Percentiles rank a stretch among this genome's conserved stretches.
These are phyloP conservation scores for Xenoacremonium recifei DNA, from an alignment of 2,329 filamentous ascomycete genomes.

Conservation along the genomic window DNA sequence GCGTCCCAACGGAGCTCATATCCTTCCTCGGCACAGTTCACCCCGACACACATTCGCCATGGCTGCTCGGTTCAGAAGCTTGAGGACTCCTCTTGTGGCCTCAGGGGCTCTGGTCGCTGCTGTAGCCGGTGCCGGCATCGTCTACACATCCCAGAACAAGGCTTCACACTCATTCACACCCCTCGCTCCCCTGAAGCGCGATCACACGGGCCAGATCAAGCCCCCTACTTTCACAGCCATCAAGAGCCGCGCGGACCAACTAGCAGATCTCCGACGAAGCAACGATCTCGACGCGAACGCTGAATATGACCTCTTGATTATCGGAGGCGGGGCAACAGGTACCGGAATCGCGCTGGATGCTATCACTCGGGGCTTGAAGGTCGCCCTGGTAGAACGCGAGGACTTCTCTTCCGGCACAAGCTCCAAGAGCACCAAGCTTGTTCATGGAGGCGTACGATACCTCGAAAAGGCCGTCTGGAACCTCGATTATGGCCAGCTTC, in stretches of 20 bases:
- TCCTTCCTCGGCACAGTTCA: too few species aligned
- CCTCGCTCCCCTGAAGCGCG: constrained; percentile 34
- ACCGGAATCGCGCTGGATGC: constrained; percentile 80
- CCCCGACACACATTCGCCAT: too few species aligned
- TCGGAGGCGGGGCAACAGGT: constrained; percentile 77
- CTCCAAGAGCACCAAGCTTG: constrained; percentile 84
- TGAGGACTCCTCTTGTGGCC: constrained; percentile 34
- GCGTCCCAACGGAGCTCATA: too few species aligned
- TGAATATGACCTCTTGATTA: constrained; percentile 74
- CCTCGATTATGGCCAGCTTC: constrained; percentile 79
- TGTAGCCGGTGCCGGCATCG: constrained; percentile 28
- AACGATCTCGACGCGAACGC: constrained; percentile 39
- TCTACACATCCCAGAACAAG: constrained; percentile 29
- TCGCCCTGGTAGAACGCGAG: constrained; percentile 78
- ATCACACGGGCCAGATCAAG: constrained; percentile 34
- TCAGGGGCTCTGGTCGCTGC: constrained; percentile 28
- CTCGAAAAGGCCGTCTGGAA: constrained; percentile 86
- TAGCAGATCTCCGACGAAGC: constrained; percentile 38
- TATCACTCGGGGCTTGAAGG: constrained; percentile 73
- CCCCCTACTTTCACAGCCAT: constrained; percentile 35
- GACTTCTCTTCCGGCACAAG: constrained; percentile 81
- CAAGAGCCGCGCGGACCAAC: constrained; percentile 36
- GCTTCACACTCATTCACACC: constrained; percentile 29
- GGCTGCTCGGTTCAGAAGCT: constrained; percentile 33
- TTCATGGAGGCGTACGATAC: constrained; percentile 82